Base-by-base conservation (phyloP, 1,284 basidiomycete genomes). In the Cryptococcus sp. region DNA sequence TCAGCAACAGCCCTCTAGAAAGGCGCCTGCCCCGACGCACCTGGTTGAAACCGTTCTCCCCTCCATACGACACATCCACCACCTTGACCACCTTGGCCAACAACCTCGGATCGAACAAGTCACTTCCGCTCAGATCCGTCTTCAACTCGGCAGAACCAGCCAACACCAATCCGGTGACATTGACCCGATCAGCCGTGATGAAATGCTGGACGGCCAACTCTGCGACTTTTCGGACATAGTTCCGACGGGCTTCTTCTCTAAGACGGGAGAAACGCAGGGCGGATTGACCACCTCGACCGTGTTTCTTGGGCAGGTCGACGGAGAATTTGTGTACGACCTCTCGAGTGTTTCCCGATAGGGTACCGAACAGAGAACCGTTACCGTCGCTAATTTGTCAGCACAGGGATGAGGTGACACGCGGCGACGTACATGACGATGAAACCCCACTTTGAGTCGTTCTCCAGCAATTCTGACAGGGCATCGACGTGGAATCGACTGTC, bases 401-500 rank as follows among this genome's bases (percentile, higher is more conserved):
- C n/a, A n/a, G n/a, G n/a, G n/a, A n/a, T n/a, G n/a, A n/a, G n/a
- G 34, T 43, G 35, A 35, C 28, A 45, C 37, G 14, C 5, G 16
- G 24, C 3, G 7, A 32, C 10, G 38, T 94, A 93, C 95, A 98
- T 98, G 70, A 98, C 87, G 73, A 99, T 97, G 79, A 99, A 99
- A 26, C 93, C 95, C 71, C 97, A 98, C 67, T 90, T 89, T 59
- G 91, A 88, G 73, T 99, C 95, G 26, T 88, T 92, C 76, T 98
- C 95, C 60, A 99, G 81, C 44, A 99, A 82, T 71, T 98, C 95
- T 43, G 89, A 87, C 31, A 98, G 81, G 0, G 93, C 92, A 69
- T 97, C 95, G 4, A 95, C 97, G 77, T 97, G 94, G 79, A 99
- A 99, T 74, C 97, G 95, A 79, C 95, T 97, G 80, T 98, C 95